Conservation (phyloP, 1,284 basidiomycete genomes). For the Marasmius sp. region DNA sequence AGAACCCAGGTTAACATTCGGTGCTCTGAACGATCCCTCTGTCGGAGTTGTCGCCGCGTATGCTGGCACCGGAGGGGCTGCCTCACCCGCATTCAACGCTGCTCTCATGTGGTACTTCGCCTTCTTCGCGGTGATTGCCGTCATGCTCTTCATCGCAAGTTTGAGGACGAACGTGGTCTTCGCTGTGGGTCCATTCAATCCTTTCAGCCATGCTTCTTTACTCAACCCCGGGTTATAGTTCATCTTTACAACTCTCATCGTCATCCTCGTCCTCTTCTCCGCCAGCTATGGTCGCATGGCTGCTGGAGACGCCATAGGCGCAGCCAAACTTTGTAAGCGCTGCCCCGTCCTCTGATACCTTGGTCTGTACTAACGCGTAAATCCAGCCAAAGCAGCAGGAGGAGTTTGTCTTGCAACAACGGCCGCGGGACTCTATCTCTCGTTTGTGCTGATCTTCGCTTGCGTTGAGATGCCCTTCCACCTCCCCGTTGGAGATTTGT, state of each 20-base stretch:
- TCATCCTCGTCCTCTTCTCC: slow-evolving; percentile 14
- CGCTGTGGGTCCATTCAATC: slow-evolving; percentile 10
- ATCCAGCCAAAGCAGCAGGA: slow-evolving; percentile 18
- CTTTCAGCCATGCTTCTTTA: neutral
- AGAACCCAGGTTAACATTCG: slow-evolving; percentile 17
- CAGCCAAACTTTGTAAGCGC: slow-evolving; percentile 10
- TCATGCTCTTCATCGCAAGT: slow-evolving; percentile 14
- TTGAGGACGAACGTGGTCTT: slow-evolving; percentile 19
- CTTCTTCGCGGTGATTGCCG: slow-evolving; percentile 16
- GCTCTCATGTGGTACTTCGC: slow-evolving; percentile 19
- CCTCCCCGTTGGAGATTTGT: slow-evolving; percentile 19
- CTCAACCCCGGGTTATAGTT: slow-evolving; percentile 5
- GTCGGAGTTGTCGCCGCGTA: slow-evolving; percentile 12
- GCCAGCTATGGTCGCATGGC: slow-evolving; percentile 14
- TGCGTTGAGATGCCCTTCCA: slow-evolving; percentile 18
- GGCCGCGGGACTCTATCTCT: slow-evolving; percentile 15
- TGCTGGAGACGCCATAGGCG: slow-evolving; percentile 10
- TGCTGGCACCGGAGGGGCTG: slow-evolving; percentile 8
- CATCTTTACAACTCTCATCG: slow-evolving; percentile 15
- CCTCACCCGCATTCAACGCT: slow-evolving; percentile 13
- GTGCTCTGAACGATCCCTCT: slow-evolving; percentile 14
- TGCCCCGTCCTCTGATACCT: neutral
- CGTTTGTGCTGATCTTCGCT: slow-evolving; percentile 15
- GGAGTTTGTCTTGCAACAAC: slow-evolving; percentile 17
- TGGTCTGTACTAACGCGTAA: neutral